These are phyloP conservation scores for Metschnikowia henanensis DNA, from an alignment of 805 yeast genomes.

Conservation along the genomic window DNA sequence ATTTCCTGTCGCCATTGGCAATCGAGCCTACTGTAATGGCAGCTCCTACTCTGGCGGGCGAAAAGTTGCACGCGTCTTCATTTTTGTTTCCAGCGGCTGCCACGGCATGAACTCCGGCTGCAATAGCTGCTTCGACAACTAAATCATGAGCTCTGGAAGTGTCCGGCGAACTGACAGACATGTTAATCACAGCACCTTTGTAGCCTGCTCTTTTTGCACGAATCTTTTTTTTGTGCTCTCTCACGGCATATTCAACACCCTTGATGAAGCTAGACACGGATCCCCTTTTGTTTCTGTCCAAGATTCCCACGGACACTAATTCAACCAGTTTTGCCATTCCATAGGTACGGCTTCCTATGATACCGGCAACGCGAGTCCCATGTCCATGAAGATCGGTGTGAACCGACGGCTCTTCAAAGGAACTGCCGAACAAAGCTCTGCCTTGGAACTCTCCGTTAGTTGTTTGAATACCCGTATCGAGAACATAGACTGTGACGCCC, in stretches of 20 bases:
- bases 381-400: slow-evolving; percentile 88
- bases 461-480: slow-evolving; percentile 85
- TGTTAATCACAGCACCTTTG: slow-evolving; percentile 86
- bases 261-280: slow-evolving; percentile 80
- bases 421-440: slow-evolving; percentile 84
- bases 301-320: slow-evolving; percentile 80
- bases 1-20: slow-evolving; percentile 80
- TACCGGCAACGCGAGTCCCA: slow-evolving; percentile 98
- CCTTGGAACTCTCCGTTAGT: slow-evolving; percentile 78
- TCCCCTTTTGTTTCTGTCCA: slow-evolving; percentile 81
- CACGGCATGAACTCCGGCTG: slow-evolving; percentile 86
- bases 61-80: slow-evolving; percentile 87
- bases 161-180: slow-evolving; percentile 89
- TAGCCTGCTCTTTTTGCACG: slow-evolving; percentile 59
- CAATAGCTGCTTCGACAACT: slow-evolving; percentile 88
- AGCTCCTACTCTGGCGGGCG: slow-evolving; percentile 85
- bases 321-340: slow-evolving; percentile 86
- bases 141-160: slow-evolving; percentile 81
- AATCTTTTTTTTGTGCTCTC: slow-evolving; percentile 57
- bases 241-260: slow-evolving; percentile 85
- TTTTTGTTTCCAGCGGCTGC: slow-evolving; percentile 97
- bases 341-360: slow-evolving; percentile 74
- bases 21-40: slow-evolving; percentile 97
- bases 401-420: slow-evolving; percentile 58
- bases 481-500: slow-evolving; percentile 83